A percentile compares a stretch with the other conserved stretches of the same genome.
These are phyloP conservation scores for Flueggea neowawraea DNA, from an alignment of 441 rosid species.

Conservation along the genomic window DNA sequence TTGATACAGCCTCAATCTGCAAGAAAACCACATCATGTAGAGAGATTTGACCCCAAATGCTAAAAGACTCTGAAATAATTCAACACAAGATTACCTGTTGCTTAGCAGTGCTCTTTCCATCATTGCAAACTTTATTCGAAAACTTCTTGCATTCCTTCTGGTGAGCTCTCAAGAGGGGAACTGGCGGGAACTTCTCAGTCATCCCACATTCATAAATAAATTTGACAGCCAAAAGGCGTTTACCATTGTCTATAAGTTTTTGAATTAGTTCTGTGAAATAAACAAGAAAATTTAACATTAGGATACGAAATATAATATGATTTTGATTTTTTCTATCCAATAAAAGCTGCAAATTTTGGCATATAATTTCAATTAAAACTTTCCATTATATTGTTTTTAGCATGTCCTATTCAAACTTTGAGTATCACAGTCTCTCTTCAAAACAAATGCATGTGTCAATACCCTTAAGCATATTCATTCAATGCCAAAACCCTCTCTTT, in stretches of 20 bases:
- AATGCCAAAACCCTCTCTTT: too few relatives aligned
- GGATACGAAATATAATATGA: neutral
- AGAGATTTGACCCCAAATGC: neutral
- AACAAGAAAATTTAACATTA: neutral
- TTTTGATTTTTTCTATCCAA: neutral
- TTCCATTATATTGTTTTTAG: too few relatives aligned
- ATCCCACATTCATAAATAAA: conserved; percentile 60
- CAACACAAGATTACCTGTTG: conserved; percentile 35
- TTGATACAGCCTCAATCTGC: conserved; percentile 57
- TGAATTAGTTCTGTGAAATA: conserved; percentile 36
- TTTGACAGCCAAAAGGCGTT: conserved; percentile 47
- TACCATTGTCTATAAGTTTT: conserved; percentile 45
- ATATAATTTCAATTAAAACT: too few relatives aligned
- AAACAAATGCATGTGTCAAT: too few relatives aligned
- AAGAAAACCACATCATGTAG: conserved; percentile 7
- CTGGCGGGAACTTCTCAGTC: conserved; percentile 49
- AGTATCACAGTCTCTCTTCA: too few relatives aligned
- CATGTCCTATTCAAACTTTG: too few relatives aligned
- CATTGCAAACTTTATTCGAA: conserved; percentile 28
- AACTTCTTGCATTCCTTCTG: conserved; percentile 30
- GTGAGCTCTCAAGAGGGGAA: conserved; percentile 43
- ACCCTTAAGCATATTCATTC: too few relatives aligned
- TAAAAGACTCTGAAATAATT: neutral
- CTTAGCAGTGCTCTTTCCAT: conserved; percentile 39
- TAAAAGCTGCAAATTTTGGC: neutral